Evolutionary conservation across 192 early-diverging fungal species (phyloP), one percentile per base, ranked within the genome.

Genomic region (Jimgerdemannia flammicorona): DNA sequence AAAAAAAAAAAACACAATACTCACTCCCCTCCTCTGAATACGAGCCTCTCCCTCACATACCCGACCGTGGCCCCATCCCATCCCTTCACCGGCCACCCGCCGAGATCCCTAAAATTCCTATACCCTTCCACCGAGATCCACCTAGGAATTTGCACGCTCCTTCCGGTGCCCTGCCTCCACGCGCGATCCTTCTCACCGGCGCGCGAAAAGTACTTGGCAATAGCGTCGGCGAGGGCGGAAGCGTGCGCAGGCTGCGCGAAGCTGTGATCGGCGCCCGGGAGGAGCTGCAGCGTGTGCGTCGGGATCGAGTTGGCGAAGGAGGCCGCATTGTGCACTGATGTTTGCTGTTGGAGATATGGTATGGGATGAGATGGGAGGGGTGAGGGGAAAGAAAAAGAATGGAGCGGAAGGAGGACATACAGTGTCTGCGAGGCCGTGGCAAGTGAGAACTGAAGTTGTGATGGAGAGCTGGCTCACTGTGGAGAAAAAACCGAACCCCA

Each of bases 81-180:
- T 7, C 78, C 77, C 14, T 86, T 59, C 14, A 59, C 73, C 69
- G 84, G 80, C 74, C 83, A 87, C 54, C 87, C 87, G 64, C 88
- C 88, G 19, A 89, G 71, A 74, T 86, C 87, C 69, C 88, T 79
- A 72, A 89, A 87, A 67, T 89, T 89, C 59, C 82, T 75, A 10
- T 87, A 84, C 9, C 88, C 88, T 2, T 83, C 82, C 3, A 88
- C 82, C 77, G 83, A 81, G 11, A 84, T 79, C 78, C 80, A 84
- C 54, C 80, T 69, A 39, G 79, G 80, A 54, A 84, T 81, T 41
- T 66, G 66, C n/a, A 83, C 43, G 69, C 74, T 66, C 41, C 67
- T 42, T 6, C 49, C 67, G 14, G 41, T 40, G 8, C 71, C 71
- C 4, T 72, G 40, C 18, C 66, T 44, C 67, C 67, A 68, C 49